These are phyloP conservation scores for Rhizopus sp. DNA, from an alignment of 371 early-diverging fungal genomes.

Conservation along the genomic window DNA sequence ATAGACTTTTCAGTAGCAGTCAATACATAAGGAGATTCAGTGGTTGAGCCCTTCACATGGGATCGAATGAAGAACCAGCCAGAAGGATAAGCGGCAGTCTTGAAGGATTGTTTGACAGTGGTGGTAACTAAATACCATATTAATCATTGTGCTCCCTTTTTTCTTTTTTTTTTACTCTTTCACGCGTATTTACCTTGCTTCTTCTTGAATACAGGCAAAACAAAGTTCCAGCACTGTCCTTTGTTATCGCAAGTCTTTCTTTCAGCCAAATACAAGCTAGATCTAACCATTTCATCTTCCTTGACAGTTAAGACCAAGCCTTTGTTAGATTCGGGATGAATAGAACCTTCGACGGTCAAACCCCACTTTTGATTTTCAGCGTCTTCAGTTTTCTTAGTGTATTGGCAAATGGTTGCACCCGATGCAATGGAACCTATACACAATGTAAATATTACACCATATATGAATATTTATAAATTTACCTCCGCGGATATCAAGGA, in stretches of 20 bases:
- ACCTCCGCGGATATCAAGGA: conserved; percentile 63
- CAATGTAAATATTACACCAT: no score
- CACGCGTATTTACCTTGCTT: conserved; percentile 27
- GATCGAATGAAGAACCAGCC: conserved; percentile 51
- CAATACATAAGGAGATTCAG: conserved; percentile 41
- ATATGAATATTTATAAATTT: conserved; percentile 8
- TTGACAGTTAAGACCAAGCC: conserved; percentile 36
- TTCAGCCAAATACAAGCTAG: conserved; percentile 27
- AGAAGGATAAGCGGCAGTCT: conserved; percentile 43
- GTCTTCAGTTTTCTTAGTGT: conserved; percentile 36
- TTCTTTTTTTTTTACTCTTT: neutral
- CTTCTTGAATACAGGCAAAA: conserved; percentile 51
- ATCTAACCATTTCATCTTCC: conserved; percentile 27
- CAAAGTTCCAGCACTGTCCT: conserved; percentile 53
- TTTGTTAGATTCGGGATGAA: conserved; percentile 27
- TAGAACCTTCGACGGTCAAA: conserved; percentile 38
- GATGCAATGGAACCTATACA: conserved; percentile 28
- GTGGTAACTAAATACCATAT: conserved; percentile 16
- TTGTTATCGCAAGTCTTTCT: conserved; percentile 31
- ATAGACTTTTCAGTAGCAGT: conserved; percentile 33
- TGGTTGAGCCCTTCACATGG: conserved; percentile 28
- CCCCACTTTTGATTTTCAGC: conserved; percentile 46
- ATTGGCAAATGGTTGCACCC: conserved; percentile 45
- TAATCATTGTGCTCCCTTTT: neutral
- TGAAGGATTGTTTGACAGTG: conserved; percentile 29